phyloP scores from a whole-genome alignment of 805 yeast genomes.

The Kluyveromyces siamensis region DNA sequence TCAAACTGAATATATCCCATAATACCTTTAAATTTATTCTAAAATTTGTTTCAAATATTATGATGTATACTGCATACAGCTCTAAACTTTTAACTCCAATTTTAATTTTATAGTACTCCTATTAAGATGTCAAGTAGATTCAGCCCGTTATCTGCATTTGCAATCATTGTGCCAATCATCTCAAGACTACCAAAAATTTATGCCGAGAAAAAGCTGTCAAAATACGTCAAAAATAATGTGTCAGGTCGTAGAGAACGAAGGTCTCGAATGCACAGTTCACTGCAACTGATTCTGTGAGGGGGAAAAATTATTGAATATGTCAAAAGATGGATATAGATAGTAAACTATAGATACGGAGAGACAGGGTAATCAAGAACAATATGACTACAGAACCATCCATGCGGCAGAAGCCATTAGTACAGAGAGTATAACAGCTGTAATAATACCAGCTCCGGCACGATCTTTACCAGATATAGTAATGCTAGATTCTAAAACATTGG shows the following conservation, averaged over 20 bases:
- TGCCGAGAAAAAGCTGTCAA: background rate
- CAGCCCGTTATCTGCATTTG: background rate
- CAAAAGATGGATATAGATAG: background rate
- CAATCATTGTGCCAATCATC: background rate
- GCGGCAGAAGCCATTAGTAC: constrained; percentile 35
- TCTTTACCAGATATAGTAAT: constrained; percentile 38
- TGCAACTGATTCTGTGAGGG: background rate
- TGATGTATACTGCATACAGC: too few relatives aligned
- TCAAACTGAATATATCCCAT: constrained; percentile 10
- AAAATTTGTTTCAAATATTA: too few relatives aligned
- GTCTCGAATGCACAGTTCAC: background rate
- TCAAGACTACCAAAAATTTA: background rate
- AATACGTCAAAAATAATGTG: background rate
- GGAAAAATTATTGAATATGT: background rate
- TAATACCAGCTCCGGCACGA: constrained; percentile 61
- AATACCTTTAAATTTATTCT: too few relatives aligned
- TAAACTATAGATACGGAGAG: background rate
- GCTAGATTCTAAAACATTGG: constrained; percentile 28
- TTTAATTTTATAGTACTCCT: too few relatives aligned
- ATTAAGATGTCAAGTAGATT: background rate
- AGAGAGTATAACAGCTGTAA: constrained; percentile 48
- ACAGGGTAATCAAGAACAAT: background rate
- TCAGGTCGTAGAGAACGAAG: background rate
- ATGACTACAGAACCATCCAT: constrained; percentile 33
- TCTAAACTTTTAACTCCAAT: too few relatives aligned